A percentile compares a stretch with the other conserved stretches of the same genome.
Evolutionary conservation across 768 basidiomycete genomes (phyloP).

Genomic region (Suillus clintonianus): DNA sequence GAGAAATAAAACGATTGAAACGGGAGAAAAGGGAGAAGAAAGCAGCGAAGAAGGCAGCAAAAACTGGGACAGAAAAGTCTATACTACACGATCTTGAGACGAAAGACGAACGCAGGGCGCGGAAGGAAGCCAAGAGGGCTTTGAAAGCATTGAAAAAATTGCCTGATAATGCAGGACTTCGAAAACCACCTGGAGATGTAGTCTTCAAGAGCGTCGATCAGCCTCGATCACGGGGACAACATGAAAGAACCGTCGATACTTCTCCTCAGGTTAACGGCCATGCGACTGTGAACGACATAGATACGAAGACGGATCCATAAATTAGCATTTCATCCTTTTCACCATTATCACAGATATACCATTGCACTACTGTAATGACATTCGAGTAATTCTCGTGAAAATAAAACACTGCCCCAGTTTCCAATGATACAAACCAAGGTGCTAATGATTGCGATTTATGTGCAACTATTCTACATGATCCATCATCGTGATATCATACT

Average conservation of each 20-base stretch:
- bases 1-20: constrained; percentile 25
- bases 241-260: constrained; percentile 7
- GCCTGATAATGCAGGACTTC: neutral
- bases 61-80: constrained; percentile 1
- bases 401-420: neutral
- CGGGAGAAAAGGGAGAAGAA: constrained; percentile 21
- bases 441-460: constrained; percentile 5
- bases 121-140: constrained; percentile 7
- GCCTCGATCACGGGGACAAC: neutral
- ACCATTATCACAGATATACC: neutral
- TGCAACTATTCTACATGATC: constrained; percentile 16
- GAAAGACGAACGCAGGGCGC: constrained; percentile 2
- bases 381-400: neutral
- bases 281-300: neutral
- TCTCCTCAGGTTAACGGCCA: neutral
- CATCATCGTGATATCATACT: constrained; percentile 1
- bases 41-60: constrained; percentile 14
- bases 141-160: constrained; percentile 1
- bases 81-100: neutral
- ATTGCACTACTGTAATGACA: neutral
- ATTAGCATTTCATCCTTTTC: neutral
- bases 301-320: neutral
- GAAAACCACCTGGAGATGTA: neutral
- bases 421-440: constrained; percentile 7
- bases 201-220: neutral